These are phyloP conservation scores for Diutina sp. DNA, from an alignment of 1,139 yeast species.

Conservation along the genomic window DNA sequence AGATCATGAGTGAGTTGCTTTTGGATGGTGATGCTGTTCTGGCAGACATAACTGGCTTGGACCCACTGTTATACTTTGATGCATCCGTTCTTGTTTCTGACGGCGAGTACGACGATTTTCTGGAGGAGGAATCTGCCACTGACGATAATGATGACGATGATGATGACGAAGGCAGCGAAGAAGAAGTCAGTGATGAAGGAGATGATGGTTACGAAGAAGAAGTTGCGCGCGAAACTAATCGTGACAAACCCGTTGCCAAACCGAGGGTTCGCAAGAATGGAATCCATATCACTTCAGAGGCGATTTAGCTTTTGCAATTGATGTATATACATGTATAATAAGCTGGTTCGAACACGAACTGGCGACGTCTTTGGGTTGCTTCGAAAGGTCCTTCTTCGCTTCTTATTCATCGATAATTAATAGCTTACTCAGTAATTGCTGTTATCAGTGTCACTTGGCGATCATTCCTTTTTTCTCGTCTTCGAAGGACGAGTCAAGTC, in stretches of 20 bases:
- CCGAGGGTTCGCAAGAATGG: neutral
- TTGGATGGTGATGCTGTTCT: constrained; percentile 74
- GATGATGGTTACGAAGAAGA: neutral
- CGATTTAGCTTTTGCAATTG: neutral
- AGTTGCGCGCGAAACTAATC: neutral
- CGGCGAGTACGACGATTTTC: constrained; percentile 1
- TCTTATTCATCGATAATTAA: neutral
- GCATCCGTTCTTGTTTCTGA: constrained; percentile 32
- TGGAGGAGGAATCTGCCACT: neutral
- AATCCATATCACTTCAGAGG: neutral
- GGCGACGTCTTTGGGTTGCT: neutral
- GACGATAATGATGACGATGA: neutral
- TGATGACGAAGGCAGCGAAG: neutral
- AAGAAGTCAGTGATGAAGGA: neutral
- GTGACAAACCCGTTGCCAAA: neutral
- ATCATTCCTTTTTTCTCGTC: neutral
- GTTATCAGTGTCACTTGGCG: neutral
- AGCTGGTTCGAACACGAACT: neutral
- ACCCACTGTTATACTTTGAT: constrained; percentile 79
- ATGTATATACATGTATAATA: neutral
- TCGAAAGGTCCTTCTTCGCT: neutral
- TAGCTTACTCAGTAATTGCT: neutral
- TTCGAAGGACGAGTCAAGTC: neutral
- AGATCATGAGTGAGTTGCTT: constrained; percentile 75
- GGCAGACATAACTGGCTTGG: constrained; percentile 70